A percentile compares a stretch with the other conserved stretches of the same genome.
These are phyloP conservation scores for Globisporangium carolinianum DNA, from an alignment of 352 stramenopile species.

Conservation along the genomic window DNA sequence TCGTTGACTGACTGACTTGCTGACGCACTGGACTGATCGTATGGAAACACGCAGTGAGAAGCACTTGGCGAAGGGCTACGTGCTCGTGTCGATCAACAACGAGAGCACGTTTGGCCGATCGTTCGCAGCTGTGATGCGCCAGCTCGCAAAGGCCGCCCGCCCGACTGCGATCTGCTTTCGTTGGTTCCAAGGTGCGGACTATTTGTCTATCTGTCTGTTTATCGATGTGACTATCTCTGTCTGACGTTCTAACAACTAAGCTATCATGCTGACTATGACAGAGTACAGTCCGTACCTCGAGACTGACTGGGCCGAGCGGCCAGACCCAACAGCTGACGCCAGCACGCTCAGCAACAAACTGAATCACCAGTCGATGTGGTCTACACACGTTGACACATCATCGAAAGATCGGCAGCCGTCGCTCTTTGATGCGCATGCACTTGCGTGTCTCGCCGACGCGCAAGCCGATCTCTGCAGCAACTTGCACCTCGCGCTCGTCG, in stretches of 20 bases:
- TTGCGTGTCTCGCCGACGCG: slow-evolving; percentile 56
- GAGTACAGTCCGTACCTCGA: slow-evolving; percentile 76
- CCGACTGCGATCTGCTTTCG: slow-evolving; percentile 72
- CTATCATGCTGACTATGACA: background rate
- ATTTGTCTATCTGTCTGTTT: background rate
- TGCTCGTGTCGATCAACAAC: slow-evolving; percentile 72
- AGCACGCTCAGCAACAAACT: slow-evolving; percentile 6
- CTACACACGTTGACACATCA: background rate
- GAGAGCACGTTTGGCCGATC: slow-evolving; percentile 62
- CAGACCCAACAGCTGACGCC: slow-evolving; percentile 4
- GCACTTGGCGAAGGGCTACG: slow-evolving; percentile 58
- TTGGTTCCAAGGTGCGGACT: slow-evolving; percentile 54
- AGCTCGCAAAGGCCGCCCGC: slow-evolving; percentile 44
- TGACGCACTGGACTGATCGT: no score
- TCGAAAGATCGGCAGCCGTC: no score
- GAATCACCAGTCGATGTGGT: background rate
- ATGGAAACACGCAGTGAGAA: slow-evolving; percentile 28
- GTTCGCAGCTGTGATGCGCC: slow-evolving; percentile 46
- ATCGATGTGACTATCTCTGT: no score
- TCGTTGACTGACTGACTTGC: slow-evolving; percentile 1
- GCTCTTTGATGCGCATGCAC: slow-evolving; percentile 10
- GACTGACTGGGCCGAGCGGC: slow-evolving; percentile 38
- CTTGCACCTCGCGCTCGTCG: slow-evolving; percentile 59
- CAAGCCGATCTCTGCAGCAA: slow-evolving; percentile 52
- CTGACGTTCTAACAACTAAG: no score